Percentiles rank a stretch among this genome's conserved stretches.
Conservation (phyloP, 1,139 yeast genomes). For the Lodderomyces metapsilosis region DNA sequence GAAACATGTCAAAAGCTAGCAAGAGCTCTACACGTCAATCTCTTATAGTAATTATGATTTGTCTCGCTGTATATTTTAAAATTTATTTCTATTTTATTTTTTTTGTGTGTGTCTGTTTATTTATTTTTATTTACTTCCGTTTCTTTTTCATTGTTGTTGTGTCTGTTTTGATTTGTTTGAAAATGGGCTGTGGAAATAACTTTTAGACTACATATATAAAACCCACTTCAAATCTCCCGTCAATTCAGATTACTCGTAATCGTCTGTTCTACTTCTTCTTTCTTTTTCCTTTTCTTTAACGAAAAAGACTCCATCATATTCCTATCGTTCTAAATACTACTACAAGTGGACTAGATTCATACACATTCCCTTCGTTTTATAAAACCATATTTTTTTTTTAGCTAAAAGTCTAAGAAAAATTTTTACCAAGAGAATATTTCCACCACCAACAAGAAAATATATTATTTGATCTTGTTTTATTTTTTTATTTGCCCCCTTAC, state of each 20-base stretch:
- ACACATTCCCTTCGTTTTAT: conserved; percentile 2
- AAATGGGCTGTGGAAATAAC: background rate
- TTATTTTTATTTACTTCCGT: background rate
- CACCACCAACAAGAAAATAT: background rate
- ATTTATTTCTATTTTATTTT: background rate
- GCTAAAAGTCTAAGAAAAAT: too few species aligned
- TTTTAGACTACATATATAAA: background rate
- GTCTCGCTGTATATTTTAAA: background rate
- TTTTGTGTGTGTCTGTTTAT: background rate
- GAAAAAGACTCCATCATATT: background rate
- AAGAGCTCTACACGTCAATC: too few species aligned
- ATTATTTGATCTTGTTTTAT: too few species aligned
- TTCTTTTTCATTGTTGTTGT: background rate
- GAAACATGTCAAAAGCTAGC: too few species aligned
- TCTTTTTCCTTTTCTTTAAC: background rate
- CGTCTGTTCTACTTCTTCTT: background rate
- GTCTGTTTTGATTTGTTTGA: background rate
- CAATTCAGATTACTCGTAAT: background rate
- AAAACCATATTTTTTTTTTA: too few species aligned
- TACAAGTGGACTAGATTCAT: too few species aligned
- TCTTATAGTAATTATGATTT: too few species aligned
- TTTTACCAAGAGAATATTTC: background rate
- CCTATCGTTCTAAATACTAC: background rate
- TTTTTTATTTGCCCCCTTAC: conserved; percentile 1
- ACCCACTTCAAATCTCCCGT: background rate